Evolutionary conservation across 2,329 filamentous ascomycete species (phyloP), one percentile per base, ranked within the genome.

Genomic region (Apiospora hydei): DNA sequence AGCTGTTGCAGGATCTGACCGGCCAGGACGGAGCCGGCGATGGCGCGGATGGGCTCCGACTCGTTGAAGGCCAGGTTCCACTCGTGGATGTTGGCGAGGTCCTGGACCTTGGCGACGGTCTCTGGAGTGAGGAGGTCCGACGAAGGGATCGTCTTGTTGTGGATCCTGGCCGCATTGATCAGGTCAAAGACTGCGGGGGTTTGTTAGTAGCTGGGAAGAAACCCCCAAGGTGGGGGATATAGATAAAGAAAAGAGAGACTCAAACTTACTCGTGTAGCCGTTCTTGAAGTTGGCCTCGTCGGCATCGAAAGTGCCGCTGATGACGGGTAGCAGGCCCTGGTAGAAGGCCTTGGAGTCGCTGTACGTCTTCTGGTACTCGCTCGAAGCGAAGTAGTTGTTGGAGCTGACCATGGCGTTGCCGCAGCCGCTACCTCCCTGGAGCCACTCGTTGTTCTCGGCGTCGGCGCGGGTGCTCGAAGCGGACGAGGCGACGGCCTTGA

Each of bases 21-120:
- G 1, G 88, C 89, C 3, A 91, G 84, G 34, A 89, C 88, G 71
- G 86, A 82, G 74, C 89, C 90, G 3, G 87, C 85, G 75, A 92
- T 86, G 76, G 89, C 87, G 70, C 89, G 88, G 76, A 88, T 85
- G 64, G 88, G 84, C 77, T 95, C 93, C 83, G 90, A 92, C 75
- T 85, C 83, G 84, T 97, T 96, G 88, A 92, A 97, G 70, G 94
- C 94, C 18, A 96, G 90, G 78, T 91, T 92, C 86, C 89, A 97
- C 82, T 98, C 93, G 81, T 96, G 93, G 72, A 85, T 84, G 80
- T 95, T 91, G 76, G 95, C 95, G 44, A 96, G 89, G n/a, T 88
- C 88, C 76, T 88, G 87, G 71, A 96, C 88, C 79, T 93, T 89
- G 76, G 84, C 80, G 71, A 94, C 85, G 38, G 88, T 87, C 1